Conservation (phyloP, 306 rosid species). For the Biancaea sappan region DNA sequence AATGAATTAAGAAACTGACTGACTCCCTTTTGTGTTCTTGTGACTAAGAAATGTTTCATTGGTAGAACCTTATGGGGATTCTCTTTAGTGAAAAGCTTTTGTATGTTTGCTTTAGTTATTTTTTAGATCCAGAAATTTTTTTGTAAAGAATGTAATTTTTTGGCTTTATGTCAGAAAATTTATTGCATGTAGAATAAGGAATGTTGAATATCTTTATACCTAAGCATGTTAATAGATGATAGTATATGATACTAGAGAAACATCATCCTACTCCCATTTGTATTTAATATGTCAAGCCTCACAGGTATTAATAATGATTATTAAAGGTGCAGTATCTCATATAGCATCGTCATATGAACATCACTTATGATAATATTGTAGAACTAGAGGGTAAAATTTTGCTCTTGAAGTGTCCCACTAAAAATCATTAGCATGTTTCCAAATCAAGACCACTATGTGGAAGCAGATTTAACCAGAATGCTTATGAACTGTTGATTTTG, state of each 20-base stretch:
- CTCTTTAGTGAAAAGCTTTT: background rate
- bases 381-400: background rate
- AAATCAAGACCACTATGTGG: background rate
- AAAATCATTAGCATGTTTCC: background rate
- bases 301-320: background rate
- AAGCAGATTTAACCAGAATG: background rate
- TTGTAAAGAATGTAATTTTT: background rate
- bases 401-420: background rate
- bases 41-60: slow-evolving; percentile 15
- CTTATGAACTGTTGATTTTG: background rate
- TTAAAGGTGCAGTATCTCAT: background rate
- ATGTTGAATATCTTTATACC: slow-evolving; percentile 10
- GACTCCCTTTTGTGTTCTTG: background rate
- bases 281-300: background rate
- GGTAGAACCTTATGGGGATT: slow-evolving; percentile 18
- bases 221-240: background rate
- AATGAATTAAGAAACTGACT: background rate
- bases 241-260: background rate
- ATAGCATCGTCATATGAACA: background rate
- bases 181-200: slow-evolving; percentile 19
- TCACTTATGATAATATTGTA: background rate
- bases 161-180: slow-evolving; percentile 12
- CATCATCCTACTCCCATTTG: background rate
- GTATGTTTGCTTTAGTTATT: background rate
- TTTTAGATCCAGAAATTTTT: too few relatives aligned